Base-by-base conservation (phyloP, 768 basidiomycete genomes). In the Hygrocybe punicea region DNA sequence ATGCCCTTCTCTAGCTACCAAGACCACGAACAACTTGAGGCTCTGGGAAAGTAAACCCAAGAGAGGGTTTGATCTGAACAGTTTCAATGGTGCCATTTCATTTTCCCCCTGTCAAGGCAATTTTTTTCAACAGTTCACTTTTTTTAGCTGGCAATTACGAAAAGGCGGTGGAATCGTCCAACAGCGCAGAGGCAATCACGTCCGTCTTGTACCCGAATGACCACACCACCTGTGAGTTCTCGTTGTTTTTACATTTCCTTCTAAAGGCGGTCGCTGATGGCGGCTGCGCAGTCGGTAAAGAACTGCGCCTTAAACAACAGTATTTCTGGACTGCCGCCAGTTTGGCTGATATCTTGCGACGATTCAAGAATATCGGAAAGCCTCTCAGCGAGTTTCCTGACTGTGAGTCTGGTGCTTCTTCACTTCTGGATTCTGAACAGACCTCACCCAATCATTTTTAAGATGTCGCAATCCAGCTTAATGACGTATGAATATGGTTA, bases 171-270 rank as follows among this genome's bases (percentile, higher is more conserved):
- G 87, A 89, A 63, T 81, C 91, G 1, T 90, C 88, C 34, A 93
- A 94, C 71, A 87, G 87, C 62, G 97, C 97, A 10, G 89, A 86
- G 57, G 92, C 91, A 35, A 97, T 99, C 68, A 98, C 57, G 2
- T 53, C 91, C 8, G 96, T 98, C 6, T 78, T 98, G 33, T 98
- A 99, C 74, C 97, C 96, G 24, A 96, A 97, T 68, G 96, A 98
- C 68, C 89, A 93, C 64, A 90, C 86, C 16, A 53, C 60, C 29
- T 56, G 59, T 53, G 51, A 33, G 19, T 17, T 46, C 16, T 19
- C 8, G 35, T 9, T n/a, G 33, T 6, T 37, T 42, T 6, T 53
- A 45, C 40, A 3, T 8, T 8, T 55, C 19, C 8, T 53, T 42
- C 37, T 56, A 13, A 45, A 29, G 1, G 14, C n/a, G 19, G 47